Evolutionary conservation across 2,329 filamentous ascomycete species (phyloP), one percentile per base, ranked within the genome.

Genomic region (Penicillium sp.): DNA sequence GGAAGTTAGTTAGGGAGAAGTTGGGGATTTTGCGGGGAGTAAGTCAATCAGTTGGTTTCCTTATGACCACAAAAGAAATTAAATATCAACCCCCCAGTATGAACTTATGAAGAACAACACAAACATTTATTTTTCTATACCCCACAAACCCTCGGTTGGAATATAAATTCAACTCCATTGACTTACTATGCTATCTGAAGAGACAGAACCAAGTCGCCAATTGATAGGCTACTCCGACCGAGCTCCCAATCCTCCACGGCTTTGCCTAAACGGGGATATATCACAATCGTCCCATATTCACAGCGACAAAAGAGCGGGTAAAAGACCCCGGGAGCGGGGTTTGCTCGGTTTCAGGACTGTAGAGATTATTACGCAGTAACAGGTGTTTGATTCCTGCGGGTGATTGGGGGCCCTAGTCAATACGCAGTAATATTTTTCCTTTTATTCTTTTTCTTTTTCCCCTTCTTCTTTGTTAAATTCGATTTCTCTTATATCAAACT

Each of bases 261-360:
- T 22, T 18, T 18, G 2, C 22, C 41, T 10, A 29, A 35, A 18
- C 25, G 4, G 30, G 30, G 16, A 30, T 45, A 38, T 16, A 30
- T 30, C 25, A 38, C 18, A 11, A 11, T 2, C 3, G 1, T 4
- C 16, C 37, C 6, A 22, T 12, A 3, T 16, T 2, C 14, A 12
- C 9, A 22, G 10, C 1, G n/a, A n/a, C 3, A 11, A 22, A 29
- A 12, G 2, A 1, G 14, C 18, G 28, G 44, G 10, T 27, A 36
- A 48, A 37, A 25, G 39, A 39, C 11, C 11, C 34, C 27, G 5
- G 36, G 43, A 43, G 45, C 45, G 45, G 45, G 45, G 45, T 48
- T 48, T 45, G 42, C 1, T n/a, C 12, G n/a, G n/a, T 9, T 41
- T 37, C 45, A 43, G 31, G 45, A 38, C 45, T 47, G 38, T 12